Base-by-base conservation (phyloP, 2,329 filamentous ascomycete genomes). In the Microdochium paspali region DNA sequence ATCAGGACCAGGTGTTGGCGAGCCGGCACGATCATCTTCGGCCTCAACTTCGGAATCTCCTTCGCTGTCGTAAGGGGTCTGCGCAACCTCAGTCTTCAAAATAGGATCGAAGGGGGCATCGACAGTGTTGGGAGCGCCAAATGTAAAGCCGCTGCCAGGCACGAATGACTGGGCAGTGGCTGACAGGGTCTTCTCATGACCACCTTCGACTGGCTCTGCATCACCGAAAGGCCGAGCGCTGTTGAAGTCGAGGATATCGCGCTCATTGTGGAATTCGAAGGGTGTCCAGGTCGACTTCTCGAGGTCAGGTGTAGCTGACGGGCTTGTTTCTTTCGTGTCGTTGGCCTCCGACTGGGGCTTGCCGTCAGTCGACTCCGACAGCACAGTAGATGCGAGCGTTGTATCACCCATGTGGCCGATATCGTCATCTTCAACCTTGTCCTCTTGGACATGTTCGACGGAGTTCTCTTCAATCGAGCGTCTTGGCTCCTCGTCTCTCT, bases 101-200 rank as follows among this genome's bases (percentile, higher is more conserved):
- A 54, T 49, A 21, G 60, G 60, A 12, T 63, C 54, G 40, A 62
- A 62, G 0, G 58, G 47, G 46, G 53, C 51, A 24, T 54, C 59
- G 49, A 31, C 58, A 55, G 50, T 64, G 49, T 54, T 54, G 10
- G 59, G 52, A 26, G 58, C 65, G 18, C 69, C 61, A 49, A 63
- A 63, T 25, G 28, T 55, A 45, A 63, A 62, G 25, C n/a, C n/a
- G n/a, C 44, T 45, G 0, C 54, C 66, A 13, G 77, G 75, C 4
- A 71, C 75, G 60, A 93, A 94, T 0, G 85, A 76, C 56, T 79
- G 80, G 1, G 87, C 85, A 15, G 80, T 74, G 3, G 85, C 84
- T 30, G 87, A 90, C 23, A 90, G 70, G 4, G 80, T 80, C 54
- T 74, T 75, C 54, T 71, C 71, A 59, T 77, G 67, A 12, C 3